Evolutionary conservation across 179 eudicot genomes (phyloP).

Genomic region (Gypsophila paniculata): DNA sequence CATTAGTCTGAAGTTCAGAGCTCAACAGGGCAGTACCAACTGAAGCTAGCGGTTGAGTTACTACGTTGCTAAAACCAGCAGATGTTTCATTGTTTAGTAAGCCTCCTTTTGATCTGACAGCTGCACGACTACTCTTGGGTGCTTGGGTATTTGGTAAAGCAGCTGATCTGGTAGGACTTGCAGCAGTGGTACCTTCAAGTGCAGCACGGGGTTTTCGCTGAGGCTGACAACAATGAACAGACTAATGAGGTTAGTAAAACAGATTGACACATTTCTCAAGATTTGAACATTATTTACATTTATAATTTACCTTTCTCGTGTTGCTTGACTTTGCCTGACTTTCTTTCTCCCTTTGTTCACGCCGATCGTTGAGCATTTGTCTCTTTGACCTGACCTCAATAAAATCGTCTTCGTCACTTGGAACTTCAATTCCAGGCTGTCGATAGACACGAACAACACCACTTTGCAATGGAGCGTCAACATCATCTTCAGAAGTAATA

Average conservation of each 20-base stretch:
- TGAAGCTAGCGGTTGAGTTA: constrained; percentile 57
- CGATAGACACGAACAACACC: constrained; percentile 77
- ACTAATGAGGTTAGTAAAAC: constrained; percentile 12
- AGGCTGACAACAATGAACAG: constrained; percentile 35
- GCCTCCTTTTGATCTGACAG: constrained; percentile 36
- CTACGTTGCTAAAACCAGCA: constrained; percentile 31
- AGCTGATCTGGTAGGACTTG: constrained; percentile 34
- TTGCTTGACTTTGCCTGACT: constrained; percentile 67
- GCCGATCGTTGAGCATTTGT: constrained; percentile 97
- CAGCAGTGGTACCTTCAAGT: constrained; percentile 33
- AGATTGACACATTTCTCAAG: background rate
- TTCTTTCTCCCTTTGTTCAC: constrained; percentile 95
- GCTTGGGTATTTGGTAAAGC: constrained; percentile 35
- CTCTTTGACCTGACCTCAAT: constrained; percentile 97
- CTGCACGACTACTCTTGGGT: constrained; percentile 29
- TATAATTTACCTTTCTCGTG: constrained; percentile 50
- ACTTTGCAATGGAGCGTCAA: constrained; percentile 90
- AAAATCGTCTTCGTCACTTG: constrained; percentile 95
- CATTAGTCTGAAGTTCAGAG: constrained; percentile 45
- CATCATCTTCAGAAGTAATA: constrained; percentile 59
- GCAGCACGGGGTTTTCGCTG: constrained; percentile 49
- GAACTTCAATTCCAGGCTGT: constrained; percentile 92
- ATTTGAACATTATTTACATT: background rate
- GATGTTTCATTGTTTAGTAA: constrained; percentile 40
- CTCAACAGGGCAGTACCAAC: constrained; percentile 61